These are phyloP conservation scores for Penicillium vulpinum DNA, from an alignment of 2,329 filamentous ascomycete genomes.

Conservation along the genomic window DNA sequence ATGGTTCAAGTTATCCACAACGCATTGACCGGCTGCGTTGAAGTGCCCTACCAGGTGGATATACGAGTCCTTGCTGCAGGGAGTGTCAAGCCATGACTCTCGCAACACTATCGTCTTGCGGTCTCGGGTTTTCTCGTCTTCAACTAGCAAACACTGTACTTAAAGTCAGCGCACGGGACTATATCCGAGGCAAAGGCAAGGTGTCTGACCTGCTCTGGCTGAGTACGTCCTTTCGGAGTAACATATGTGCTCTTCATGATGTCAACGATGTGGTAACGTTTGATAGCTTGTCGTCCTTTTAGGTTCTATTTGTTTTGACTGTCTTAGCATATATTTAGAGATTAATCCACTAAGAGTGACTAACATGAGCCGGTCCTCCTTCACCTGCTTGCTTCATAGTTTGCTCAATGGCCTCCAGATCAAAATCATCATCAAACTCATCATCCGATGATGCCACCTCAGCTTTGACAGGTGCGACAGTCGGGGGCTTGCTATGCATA, in stretches of 20 bases:
- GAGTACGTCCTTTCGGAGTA: slow-evolving; percentile 60
- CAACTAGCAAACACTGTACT: slow-evolving; percentile 72
- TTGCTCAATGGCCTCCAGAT: slow-evolving; percentile 63
- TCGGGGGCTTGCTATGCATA: background rate
- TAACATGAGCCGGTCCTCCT: slow-evolving; percentile 69
- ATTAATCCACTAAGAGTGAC: slow-evolving; percentile 41
- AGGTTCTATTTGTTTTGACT: slow-evolving; percentile 61
- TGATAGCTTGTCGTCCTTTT: slow-evolving; percentile 69
- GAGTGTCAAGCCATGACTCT: slow-evolving; percentile 82
- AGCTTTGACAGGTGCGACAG: slow-evolving; percentile 16
- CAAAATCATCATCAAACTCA: slow-evolving; percentile 71
- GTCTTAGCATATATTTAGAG: slow-evolving; percentile 60
- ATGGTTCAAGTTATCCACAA: slow-evolving; percentile 80
- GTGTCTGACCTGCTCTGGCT: slow-evolving; percentile 68
- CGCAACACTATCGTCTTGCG: slow-evolving; percentile 72
- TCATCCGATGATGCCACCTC: slow-evolving; percentile 57
- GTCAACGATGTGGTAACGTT: slow-evolving; percentile 80
- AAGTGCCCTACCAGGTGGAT: slow-evolving; percentile 86
- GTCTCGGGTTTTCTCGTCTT: slow-evolving; percentile 69
- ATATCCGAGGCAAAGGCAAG: background rate
- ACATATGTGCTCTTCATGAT: slow-evolving; percentile 69
- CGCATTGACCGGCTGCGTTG: slow-evolving; percentile 66
- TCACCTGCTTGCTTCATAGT: slow-evolving; percentile 62
- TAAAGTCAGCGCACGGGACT: slow-evolving; percentile 22
- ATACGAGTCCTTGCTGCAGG: slow-evolving; percentile 70